A percentile compares a stretch with the other conserved stretches of the same genome.
These are phyloP conservation scores for Cavenderia fasciculata DNA, from an alignment of 78 protist genomes.

Conservation along the genomic window DNA sequence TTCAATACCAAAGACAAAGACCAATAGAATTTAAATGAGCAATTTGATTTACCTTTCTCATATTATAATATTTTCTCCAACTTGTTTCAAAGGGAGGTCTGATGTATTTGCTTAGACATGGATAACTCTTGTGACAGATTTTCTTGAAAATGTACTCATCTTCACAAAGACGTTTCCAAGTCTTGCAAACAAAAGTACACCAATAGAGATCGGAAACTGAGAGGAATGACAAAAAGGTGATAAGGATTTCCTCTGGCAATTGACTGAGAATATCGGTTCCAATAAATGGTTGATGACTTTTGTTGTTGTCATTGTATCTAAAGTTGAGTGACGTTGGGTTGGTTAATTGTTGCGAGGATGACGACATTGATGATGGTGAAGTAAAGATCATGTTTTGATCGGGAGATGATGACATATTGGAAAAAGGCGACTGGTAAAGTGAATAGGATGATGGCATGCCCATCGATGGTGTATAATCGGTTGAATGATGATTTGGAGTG, in stretches of 20 bases:
- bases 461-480: background rate
- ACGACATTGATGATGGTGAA: background rate
- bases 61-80: constrained; percentile 63
- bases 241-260: constrained; percentile 60
- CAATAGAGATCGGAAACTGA: constrained; percentile 30
- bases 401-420: background rate
- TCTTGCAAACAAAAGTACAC: constrained; percentile 13
- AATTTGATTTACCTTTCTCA: constrained; percentile 62
- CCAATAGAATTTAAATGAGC: too few species aligned
- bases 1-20: background rate
- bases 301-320: background rate
- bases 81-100: constrained; percentile 67
- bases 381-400: background rate
- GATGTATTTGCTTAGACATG: constrained; percentile 21
- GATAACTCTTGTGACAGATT: constrained; percentile 53
- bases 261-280: constrained; percentile 13
- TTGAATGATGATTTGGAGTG: background rate
- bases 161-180: constrained; percentile 60
- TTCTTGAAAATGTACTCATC: constrained; percentile 60
- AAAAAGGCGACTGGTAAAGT: background rate
- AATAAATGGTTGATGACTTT: background rate
- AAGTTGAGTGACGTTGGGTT: background rate
- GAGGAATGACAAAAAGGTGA: constrained; percentile 13
- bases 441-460: background rate
- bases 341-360: background rate